Evolutionary conservation across 208 protist species (phyloP).

Genomic region (Strigomonas oncopelti): DNA sequence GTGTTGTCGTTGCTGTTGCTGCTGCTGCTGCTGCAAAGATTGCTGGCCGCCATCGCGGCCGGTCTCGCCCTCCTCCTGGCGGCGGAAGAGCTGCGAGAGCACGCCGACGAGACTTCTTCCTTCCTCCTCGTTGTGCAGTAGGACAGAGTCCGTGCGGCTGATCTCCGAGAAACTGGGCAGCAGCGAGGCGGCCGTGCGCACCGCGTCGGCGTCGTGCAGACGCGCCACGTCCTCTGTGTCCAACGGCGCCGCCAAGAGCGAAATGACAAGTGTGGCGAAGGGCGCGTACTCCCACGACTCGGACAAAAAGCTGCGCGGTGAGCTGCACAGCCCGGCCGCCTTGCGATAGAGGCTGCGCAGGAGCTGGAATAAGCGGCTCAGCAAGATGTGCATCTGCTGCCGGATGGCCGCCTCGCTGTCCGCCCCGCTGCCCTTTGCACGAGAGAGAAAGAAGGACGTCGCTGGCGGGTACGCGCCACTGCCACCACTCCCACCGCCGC

Average conservation of each 20-base stretch:
- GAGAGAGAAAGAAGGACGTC: slow-evolving; percentile 36
- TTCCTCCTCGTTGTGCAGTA: not conserved
- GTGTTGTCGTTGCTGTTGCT: not conserved
- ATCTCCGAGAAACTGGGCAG: not conserved
- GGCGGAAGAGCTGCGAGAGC: not conserved
- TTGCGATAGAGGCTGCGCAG: slow-evolving; percentile 32
- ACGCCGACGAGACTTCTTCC: not conserved
- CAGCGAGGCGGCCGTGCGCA: not conserved
- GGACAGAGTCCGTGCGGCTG: not conserved
- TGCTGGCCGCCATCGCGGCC: not conserved
- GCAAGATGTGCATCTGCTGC: slow-evolving; percentile 35
- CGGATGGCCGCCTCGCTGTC: slow-evolving; percentile 42
- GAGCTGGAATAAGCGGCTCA: slow-evolving; percentile 36
- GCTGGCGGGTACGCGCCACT: not conserved
- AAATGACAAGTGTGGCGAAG: slow-evolving; percentile 49
- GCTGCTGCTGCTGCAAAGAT: too few relatives aligned
- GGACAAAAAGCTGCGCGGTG: slow-evolving; percentile 52
- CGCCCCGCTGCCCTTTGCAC: slow-evolving; percentile 50
- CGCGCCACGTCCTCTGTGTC: slow-evolving; percentile 24
- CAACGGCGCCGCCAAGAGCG: slow-evolving; percentile 50
- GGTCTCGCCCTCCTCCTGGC: not conserved
- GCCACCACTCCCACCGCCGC: not conserved
- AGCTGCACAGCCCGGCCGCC: slow-evolving; percentile 24
- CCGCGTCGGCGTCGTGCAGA: not conserved
- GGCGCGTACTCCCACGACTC: slow-evolving; percentile 58